A percentile compares a stretch with the other conserved stretches of the same genome.
These are phyloP conservation scores for Aureobasidium sp. DNA, from an alignment of 2,329 filamentous ascomycete species.

Conservation along the genomic window DNA sequence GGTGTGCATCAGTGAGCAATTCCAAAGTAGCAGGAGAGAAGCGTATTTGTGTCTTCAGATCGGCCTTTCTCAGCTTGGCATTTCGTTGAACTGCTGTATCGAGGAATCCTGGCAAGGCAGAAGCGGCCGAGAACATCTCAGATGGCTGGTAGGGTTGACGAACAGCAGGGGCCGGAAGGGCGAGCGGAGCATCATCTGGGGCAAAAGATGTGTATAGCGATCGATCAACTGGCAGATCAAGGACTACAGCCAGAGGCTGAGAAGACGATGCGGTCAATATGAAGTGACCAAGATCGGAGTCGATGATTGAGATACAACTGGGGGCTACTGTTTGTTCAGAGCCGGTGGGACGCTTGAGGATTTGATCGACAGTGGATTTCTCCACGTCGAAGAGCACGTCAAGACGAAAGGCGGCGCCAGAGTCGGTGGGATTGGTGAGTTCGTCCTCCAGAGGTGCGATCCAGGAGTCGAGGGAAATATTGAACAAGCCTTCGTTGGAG, in stretches of 20 bases:
- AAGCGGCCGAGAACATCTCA: slow-evolving; percentile 52
- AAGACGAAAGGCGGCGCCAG: slow-evolving; percentile 51
- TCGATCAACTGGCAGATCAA: slow-evolving; percentile 40
- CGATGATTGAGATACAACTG: slow-evolving; percentile 43
- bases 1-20: slow-evolving; percentile 66
- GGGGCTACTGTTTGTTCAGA: slow-evolving; percentile 32
- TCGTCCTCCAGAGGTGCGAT: slow-evolving; percentile 51
- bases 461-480: slow-evolving; percentile 52
- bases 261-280: slow-evolving; percentile 45
- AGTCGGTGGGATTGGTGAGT: slow-evolving; percentile 43
- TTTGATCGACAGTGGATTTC: slow-evolving; percentile 42
- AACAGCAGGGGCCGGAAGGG: slow-evolving; percentile 47
- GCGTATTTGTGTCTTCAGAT: slow-evolving; percentile 60
- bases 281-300: slow-evolving; percentile 52
- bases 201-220: slow-evolving; percentile 19
- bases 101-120: slow-evolving; percentile 50
- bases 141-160: slow-evolving; percentile 61
- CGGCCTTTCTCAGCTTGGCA: slow-evolving; percentile 51
- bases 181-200: slow-evolving; percentile 16
- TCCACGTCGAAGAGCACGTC: slow-evolving; percentile 48
- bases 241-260: slow-evolving; percentile 44
- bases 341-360: slow-evolving; percentile 34
- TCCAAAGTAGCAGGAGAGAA: slow-evolving; percentile 65
- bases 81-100: slow-evolving; percentile 44
- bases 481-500: slow-evolving; percentile 46